Evolutionary conservation across 2,329 filamentous ascomycete genomes (phyloP).

Genomic region (Penicillium sp.): DNA sequence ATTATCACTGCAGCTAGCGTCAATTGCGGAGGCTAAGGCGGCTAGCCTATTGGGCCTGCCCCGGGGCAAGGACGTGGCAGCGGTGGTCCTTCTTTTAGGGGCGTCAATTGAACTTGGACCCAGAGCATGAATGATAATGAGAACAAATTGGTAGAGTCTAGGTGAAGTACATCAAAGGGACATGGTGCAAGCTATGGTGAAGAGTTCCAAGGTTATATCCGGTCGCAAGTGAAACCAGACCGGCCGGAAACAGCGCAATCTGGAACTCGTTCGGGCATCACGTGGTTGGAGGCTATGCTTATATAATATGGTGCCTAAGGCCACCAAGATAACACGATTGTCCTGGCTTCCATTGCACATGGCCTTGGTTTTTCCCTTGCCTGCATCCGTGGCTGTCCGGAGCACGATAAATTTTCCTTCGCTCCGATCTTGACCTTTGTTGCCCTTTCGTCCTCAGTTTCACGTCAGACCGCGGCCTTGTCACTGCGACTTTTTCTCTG

Average conservation of each 20-base stretch:
- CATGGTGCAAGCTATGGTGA: no score
- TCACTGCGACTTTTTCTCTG: slow-evolving; percentile 13
- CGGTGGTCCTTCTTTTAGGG: no score
- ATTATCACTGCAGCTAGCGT: slow-evolving; percentile 5
- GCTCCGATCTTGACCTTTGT: not conserved
- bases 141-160: no score
- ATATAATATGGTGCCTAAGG: slow-evolving; percentile 16
- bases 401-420: not conserved
- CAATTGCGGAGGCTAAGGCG: not conserved
- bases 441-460: not conserved
- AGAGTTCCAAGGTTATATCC: no score
- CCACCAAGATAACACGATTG: slow-evolving; percentile 5
- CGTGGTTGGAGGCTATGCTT: slow-evolving; percentile 6
- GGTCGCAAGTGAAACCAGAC: no score
- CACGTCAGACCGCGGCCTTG: slow-evolving; percentile 2
- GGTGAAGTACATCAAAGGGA: no score
- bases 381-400: no score
- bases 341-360: not conserved
- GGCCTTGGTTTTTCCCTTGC: slow-evolving; percentile 1
- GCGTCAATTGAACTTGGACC: no score
- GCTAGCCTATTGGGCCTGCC: not conserved
- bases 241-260: no score
- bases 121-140: no score
- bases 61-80: slow-evolving; percentile 8
- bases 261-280: no score